Conservation (phyloP, 345 rosid genomes). For the Capsella bursapastoris region DNA sequence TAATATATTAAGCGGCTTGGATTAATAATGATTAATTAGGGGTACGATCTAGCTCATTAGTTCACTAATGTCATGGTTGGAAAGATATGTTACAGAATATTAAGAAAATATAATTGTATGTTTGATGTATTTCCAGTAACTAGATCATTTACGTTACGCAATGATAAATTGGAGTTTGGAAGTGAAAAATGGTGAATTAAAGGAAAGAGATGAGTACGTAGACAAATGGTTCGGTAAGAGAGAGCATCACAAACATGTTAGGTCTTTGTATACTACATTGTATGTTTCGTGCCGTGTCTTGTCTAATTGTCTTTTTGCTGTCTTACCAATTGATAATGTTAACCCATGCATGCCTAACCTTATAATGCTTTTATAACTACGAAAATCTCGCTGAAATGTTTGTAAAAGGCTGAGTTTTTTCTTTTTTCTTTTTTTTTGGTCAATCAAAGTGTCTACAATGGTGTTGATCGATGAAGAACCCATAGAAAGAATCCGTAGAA, state of each 20-base stretch:
- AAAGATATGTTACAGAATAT: neutral
- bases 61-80: neutral
- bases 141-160: neutral
- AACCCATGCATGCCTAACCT: slow-evolving; percentile 37
- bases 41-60: neutral
- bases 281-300: slow-evolving; percentile 39
- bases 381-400: neutral
- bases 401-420: neutral
- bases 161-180: slow-evolving; percentile 5
- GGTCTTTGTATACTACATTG: slow-evolving; percentile 12
- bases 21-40: neutral
- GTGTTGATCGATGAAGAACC: neutral
- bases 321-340: slow-evolving; percentile 16
- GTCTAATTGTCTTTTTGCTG: slow-evolving; percentile 34
- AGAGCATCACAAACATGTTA: slow-evolving; percentile 34
- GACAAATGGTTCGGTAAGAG: slow-evolving; percentile 37
- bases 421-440: neutral
- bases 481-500: neutral
- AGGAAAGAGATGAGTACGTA: slow-evolving; percentile 13
- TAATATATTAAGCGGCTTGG: neutral
- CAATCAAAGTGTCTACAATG: neutral
- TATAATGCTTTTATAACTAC: neutral
- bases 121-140: slow-evolving; percentile 1
- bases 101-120: neutral
- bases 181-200: slow-evolving; percentile 16